Conservation (phyloP, 345 rosid genomes). For the Balakata baccata region DNA sequence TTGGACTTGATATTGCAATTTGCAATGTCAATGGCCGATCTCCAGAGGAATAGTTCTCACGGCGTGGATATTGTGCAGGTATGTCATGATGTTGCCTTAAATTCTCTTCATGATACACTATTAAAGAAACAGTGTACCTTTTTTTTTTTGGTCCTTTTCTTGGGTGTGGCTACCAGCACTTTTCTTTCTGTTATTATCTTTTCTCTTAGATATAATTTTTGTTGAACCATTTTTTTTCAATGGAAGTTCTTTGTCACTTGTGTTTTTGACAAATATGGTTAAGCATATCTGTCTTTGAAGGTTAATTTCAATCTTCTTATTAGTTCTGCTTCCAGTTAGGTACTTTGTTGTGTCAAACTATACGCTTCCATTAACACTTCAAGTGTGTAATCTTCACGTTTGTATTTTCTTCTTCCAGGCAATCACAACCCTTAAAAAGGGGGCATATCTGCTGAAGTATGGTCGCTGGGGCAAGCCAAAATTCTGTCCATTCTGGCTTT, state of each 20-base stretch:
- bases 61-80: background rate
- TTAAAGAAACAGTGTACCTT: background rate
- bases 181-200: background rate
- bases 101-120: background rate
- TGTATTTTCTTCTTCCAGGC: slow-evolving; percentile 39
- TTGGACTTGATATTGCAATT: slow-evolving; percentile 5
- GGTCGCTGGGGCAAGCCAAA: slow-evolving; percentile 92
- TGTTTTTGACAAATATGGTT: background rate
- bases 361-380: background rate
- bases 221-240: background rate
- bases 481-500: slow-evolving; percentile 76
- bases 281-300: background rate
- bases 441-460: slow-evolving; percentile 70
- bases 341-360: background rate
- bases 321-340: background rate
- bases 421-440: slow-evolving; percentile 73
- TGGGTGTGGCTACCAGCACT: background rate
- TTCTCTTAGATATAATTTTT: background rate
- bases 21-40: slow-evolving; percentile 7
- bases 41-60: slow-evolving; percentile 2
- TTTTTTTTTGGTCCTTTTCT: background rate
- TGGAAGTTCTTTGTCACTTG: background rate
- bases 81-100: background rate
- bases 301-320: background rate
- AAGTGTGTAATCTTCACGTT: background rate